These are phyloP conservation scores for Lepidium aucheri DNA, from an alignment of 345 rosid species.

Conservation along the genomic window DNA sequence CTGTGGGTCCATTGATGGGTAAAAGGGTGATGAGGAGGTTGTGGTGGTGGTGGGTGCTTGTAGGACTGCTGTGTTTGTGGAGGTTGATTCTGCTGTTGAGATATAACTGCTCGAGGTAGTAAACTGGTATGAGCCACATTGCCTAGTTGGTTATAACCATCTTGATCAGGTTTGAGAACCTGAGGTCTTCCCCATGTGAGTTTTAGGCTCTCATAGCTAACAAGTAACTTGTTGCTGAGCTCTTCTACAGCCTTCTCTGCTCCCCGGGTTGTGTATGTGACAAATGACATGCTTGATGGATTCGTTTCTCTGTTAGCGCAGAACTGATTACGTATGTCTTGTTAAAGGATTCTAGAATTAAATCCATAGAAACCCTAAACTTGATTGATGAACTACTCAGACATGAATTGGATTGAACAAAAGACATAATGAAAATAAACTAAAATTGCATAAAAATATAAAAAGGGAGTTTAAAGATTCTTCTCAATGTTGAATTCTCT, in stretches of 20 bases:
- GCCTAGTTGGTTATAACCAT: conserved; percentile 63
- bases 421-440: too few relatives aligned
- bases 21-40: conserved; percentile 41
- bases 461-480: too few relatives aligned
- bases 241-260: conserved; percentile 95
- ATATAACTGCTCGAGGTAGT: conserved; percentile 74
- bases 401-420: too few relatives aligned
- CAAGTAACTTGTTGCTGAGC: conserved; percentile 75
- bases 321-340: too few relatives aligned
- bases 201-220: conserved; percentile 80
- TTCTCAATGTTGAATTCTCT: too few relatives aligned
- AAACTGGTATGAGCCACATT: conserved; percentile 57
- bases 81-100: conserved; percentile 77
- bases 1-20: conserved; percentile 97
- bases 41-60: conserved; percentile 48
- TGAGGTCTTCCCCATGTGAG: conserved; percentile 93
- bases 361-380: too few relatives aligned
- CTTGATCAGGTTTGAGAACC: conserved; percentile 59
- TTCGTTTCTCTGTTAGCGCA: too few relatives aligned
- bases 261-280: conserved; percentile 82
- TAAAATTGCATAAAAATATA: too few relatives aligned
- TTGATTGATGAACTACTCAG: too few relatives aligned
- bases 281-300: too few relatives aligned
- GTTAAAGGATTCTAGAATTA: too few relatives aligned
- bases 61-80: conserved; percentile 56